Base-by-base conservation (phyloP, 257 asterid species). In the Scutellaria minor region DNA sequence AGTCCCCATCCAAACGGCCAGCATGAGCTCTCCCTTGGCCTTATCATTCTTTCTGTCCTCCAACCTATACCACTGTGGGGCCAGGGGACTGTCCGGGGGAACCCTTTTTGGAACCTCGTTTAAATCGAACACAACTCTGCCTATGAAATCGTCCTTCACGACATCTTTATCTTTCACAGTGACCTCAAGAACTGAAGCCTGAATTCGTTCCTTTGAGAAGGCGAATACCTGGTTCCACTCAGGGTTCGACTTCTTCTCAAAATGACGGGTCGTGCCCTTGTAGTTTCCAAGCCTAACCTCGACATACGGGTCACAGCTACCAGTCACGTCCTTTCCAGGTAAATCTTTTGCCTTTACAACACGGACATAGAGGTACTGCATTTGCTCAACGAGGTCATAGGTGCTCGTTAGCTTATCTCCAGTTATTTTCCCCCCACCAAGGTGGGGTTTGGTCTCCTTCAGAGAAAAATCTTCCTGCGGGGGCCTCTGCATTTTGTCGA, bases 1-100 rank as follows among this genome's bases (percentile, higher is more conserved):
- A 27, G 89, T 85, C 31, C 96, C 96, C 94, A 86, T 87, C 96
- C 96, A 89, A 71, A 85, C 92, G 37, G 96, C 96, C 76, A 89
- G 66, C 96, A 86, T 87, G 14, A 90, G 73, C 81, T 90, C 95
- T 1, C 95, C 96, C 45, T 55, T 81, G 0, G 85, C 83, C 83
- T 83, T 87, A 9, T 87, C 85, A 24, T 74, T 81, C 80, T 77
- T 78, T 59, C 87, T 59, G 41, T 84, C 92, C 79, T 84, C 89
- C 85, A 90, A 68, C 63, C 89, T 70, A 48, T 87, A 89, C 96
- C 96, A 85, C 68, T 85, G 92, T 0, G 96, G 89, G 20, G 94
- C 93, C 61, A 89, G 79, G 11, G 93, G 91, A 75, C 91, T 85
- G 47, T 89, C 93, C 0, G 91, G 93, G 1, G 96, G 91, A 31